Base-by-base conservation (phyloP, 768 basidiomycete species). In the Leccinum longicurvipes region DNA sequence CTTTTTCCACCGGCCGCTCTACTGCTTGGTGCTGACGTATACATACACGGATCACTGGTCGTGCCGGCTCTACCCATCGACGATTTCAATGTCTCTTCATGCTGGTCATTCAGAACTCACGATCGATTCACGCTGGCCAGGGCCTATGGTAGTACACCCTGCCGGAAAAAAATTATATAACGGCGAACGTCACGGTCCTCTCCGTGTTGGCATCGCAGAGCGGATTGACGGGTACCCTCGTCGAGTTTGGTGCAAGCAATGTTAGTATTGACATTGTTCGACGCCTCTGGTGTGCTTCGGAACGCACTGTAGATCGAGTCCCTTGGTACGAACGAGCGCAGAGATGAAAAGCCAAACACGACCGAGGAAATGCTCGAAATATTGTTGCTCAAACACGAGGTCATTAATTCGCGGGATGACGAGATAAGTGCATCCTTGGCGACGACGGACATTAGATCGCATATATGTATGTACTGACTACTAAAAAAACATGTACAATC, bases 61-160 rank as follows among this genome's bases (percentile, higher is more conserved):
- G 12, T 41, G 39, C 3, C n/a, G n/a, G n/a, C n/a, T n/a, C n/a
- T n/a, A n/a, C n/a, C 34, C 6, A 39, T 39, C 36, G 36, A 39
- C 39, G 39, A 21, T 41, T 41, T 41, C 6, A 9, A 17, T 3
- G 34, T 32, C 32, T 32, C 32, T 14, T 32, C 32, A 15, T 39
- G 36, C 10, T 39, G 36, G 36, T 39, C 21, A 58, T 63, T n/a
- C 49, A 54, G 24, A 60, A 72, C 0, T 50, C 54, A 1, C 41
- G 42, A 1, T 53, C 56, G 2, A 36, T 49, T 1, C 59, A 54
- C 21, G 60, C 59, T 2, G 74, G 76, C 3, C 75, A 78, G 10
- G 81, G 82, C 1, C 76, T 73, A 49, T 83, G n/a, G n/a, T 36
- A 10, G 36, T n/a, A 36, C 36, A 83, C 58, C 82, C 82, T 60